Base-by-base conservation (phyloP, 2,329 filamentous ascomycete species). In the Trichoderma aggressivum region DNA sequence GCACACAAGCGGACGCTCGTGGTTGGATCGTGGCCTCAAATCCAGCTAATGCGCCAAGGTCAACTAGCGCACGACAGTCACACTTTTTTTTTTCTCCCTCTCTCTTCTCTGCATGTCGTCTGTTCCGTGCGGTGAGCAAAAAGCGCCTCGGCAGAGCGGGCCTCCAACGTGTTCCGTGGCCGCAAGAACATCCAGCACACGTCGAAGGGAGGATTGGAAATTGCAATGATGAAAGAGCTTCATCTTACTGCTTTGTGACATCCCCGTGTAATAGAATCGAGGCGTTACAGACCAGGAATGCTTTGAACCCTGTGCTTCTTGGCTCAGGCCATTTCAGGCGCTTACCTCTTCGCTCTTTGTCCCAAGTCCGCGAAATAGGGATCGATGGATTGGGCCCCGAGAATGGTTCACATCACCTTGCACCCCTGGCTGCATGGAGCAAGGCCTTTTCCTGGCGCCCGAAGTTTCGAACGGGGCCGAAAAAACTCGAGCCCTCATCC, bases 31-130 rank as follows among this genome's bases (percentile, higher is more conserved):
- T 43, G 59, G 53, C 58, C 59, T 62, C 50, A 65, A 70, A 70
- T 70, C 60, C 68, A 70, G 68, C 34, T 56, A 70, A 59, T 56
- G 50, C 60, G 68, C 68, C 68, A 70, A 70, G 68, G 39, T 21
- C 32, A 11, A 21, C 47, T 63, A 63, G 67, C 67, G 67, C 59
- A 47, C 47, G 67, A 70, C 67, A 56, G 32, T 53, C 67, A 63
- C 58, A 30, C n/a, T 43, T 53, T 18, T 59, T 30, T 47, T 34
- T 10, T 50, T 21, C 26, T 34, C 7, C 39, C 58, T 56, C 36
- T 66, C 34, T 56, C 39, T 66, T 56, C 36, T 66, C 34, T 56
- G 16, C 14, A 30, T 30, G 10, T 30, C 55, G 55, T 26, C 16
- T 14, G 16, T 32, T 68, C 39, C 55, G 64, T 67, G 56, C 56